A percentile compares a stretch with the other conserved stretches of the same genome.
Conservation (phyloP, 306 rosid genomes). For the Bauhinia variegata region DNA sequence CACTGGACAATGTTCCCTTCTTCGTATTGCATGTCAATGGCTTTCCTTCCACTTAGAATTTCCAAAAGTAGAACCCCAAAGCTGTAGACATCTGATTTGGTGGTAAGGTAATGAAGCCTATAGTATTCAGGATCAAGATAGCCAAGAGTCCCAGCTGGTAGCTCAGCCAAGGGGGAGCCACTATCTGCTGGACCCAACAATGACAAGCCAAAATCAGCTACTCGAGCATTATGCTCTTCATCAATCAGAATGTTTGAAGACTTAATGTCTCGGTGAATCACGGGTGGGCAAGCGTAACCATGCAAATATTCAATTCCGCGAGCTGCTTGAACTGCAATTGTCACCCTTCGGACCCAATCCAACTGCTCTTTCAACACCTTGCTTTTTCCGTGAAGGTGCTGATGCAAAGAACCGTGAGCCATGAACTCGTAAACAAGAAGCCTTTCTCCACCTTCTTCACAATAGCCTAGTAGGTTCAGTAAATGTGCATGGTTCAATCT, state of each 20-base stretch:
- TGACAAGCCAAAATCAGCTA: slow-evolving; percentile 91
- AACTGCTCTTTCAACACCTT: slow-evolving; percentile 68
- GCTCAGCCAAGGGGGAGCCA: slow-evolving; percentile 82
- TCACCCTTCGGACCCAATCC: slow-evolving; percentile 86
- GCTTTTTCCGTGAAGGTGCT: slow-evolving; percentile 79
- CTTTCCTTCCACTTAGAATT: slow-evolving; percentile 90
- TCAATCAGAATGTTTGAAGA: slow-evolving; percentile 96
- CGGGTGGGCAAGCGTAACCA: slow-evolving; percentile 89
- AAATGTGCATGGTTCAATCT: slow-evolving; percentile 87
- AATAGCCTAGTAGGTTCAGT: slow-evolving; percentile 84
- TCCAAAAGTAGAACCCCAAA: slow-evolving; percentile 88
- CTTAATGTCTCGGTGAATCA: slow-evolving; percentile 87
- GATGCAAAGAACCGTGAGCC: slow-evolving; percentile 94
- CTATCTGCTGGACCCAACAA: slow-evolving; percentile 84
- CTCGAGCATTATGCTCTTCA: slow-evolving; percentile 95
- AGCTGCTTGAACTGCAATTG: slow-evolving; percentile 93
- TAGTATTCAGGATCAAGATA: slow-evolving; percentile 98
- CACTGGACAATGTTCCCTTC: slow-evolving; percentile 91
- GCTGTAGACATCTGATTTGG: slow-evolving; percentile 95
- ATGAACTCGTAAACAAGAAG: slow-evolving; percentile 92
- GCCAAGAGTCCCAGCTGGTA: slow-evolving; percentile 95
- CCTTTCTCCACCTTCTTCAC: slow-evolving; percentile 88
- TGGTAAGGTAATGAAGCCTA: slow-evolving; percentile 93
- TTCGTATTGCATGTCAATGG: slow-evolving; percentile 91
- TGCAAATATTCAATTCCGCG: slow-evolving; percentile 86